These are phyloP conservation scores for Stereum hirsutum DNA, from an alignment of 1,284 basidiomycete genomes.

Conservation along the genomic window DNA sequence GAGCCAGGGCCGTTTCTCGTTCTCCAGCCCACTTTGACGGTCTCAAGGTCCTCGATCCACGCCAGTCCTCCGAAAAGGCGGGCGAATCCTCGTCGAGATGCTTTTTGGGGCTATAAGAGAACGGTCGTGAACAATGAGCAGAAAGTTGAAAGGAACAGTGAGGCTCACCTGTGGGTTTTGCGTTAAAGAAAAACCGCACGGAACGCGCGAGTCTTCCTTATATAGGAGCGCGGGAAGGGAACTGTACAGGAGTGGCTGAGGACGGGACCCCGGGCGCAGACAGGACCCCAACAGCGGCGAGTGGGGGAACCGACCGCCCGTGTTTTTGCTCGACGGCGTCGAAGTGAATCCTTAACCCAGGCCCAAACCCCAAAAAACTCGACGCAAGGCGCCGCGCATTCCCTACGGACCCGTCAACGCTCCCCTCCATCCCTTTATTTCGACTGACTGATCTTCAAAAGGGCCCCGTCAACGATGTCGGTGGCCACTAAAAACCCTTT, in stretches of 20 bases:
- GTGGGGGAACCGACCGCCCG: not conserved
- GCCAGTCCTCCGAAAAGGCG: slow-evolving; percentile 57
- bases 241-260: slow-evolving; percentile 30
- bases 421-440: slow-evolving; percentile 10
- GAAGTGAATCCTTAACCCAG: slow-evolving; percentile 13
- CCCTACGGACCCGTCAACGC: slow-evolving; percentile 8
- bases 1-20: slow-evolving; percentile 23
- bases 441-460: slow-evolving; percentile 35
- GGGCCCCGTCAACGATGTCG: slow-evolving; percentile 74
- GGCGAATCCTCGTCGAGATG: slow-evolving; percentile 78
- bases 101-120: slow-evolving; percentile 60
- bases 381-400: too few species aligned
- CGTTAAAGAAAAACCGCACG: slow-evolving; percentile 28
- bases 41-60: slow-evolving; percentile 79
- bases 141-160: not conserved
- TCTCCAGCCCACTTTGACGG: slow-evolving; percentile 77
- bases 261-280: slow-evolving; percentile 1
- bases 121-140: not conserved
- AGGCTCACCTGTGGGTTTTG: slow-evolving; percentile 51
- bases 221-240: slow-evolving; percentile 19
- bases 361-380: too few species aligned
- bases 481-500: slow-evolving; percentile 81
- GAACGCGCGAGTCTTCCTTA: slow-evolving; percentile 7
- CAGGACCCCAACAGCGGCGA: slow-evolving; percentile 15
- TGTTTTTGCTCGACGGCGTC: slow-evolving; percentile 11